Evolutionary conservation across 352 stramenopile species (phyloP), one percentile per base, ranked within the genome.

Genomic region (Bremia lactucae): DNA sequence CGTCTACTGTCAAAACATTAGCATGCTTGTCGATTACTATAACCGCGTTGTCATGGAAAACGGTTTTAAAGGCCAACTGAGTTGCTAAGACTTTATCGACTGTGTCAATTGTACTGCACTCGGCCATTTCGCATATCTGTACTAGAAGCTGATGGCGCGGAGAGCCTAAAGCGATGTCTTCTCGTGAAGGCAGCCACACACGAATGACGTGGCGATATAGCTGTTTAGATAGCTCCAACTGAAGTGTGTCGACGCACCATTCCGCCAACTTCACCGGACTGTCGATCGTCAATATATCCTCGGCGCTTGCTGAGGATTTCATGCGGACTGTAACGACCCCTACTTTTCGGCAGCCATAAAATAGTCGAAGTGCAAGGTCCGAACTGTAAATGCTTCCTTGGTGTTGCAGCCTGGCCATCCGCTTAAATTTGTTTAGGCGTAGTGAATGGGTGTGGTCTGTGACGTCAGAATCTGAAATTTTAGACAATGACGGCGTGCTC

Each of bases 1-100:
- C 68, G 14, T 83, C 68, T 2, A 89, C 73, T 35, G 63, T 87
- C 21, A 77, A 49, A 26, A 84, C 34, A 23, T 73, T 68, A 1
- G 62, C 41, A 0, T 70, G 69, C 11, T 89, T 89, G 36, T 83
- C 36, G 10, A 89, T 59, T 4, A 86, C 72, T 8, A 71, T 38
- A 29, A 88, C 39, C 1, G 58, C 47, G 21, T 79, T 65, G 31
- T 86, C 76, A 21, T 42, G 53, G 53, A 72, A 76, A 9, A 85
- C 16, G n/a, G 83, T 55, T 8, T 58, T 48, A 5, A 79, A 42
- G 5, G 44, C 24, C 6, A 56, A 28, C 29, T 53, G 34, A 18
- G 49, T 36, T 13, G 43, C 39, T 11, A 70, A 22, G 13, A 38
- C 21, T 20, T 55, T 24, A 34, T 50, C 10, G 35, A 45, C 23